Evolutionary conservation across 192 early-diverging fungal species (phyloP), one percentile per base, ranked within the genome.

Genomic region (Haplosporangium gracile): DNA sequence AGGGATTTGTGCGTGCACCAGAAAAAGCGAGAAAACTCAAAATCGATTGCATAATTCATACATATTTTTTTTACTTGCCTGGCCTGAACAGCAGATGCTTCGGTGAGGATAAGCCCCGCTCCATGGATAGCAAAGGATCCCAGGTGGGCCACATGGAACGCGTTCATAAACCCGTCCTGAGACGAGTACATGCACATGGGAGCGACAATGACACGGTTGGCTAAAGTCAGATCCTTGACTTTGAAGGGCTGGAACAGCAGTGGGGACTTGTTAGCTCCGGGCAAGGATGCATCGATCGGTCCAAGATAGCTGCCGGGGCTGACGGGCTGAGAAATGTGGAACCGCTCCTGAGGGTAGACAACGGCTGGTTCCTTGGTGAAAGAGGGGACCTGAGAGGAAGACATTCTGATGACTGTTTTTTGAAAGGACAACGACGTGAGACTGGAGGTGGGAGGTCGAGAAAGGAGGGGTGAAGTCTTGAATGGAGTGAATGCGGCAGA

Each of bases 121-220:
- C 97, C 97, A 45, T 92, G 88, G 65, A 95, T 68, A 9, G 97
- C 97, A 80, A 90, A 95, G 60, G 93, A 90, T 45, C 95, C 93
- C 32, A 88, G 80, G 81, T 93, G 93, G 24, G 86, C 91, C 0
- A 95, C 55, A 70, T 96, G 94, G 72, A 88, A 95, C 74, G 93
- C 89, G 18, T 84, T 94, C 47, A 92, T 76, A 43, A 90, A 89
- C 0, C 95, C 96, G 79, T 96, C 93, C n/a, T 91, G 75, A 1
- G 91, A 78, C 22, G 93, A 93, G 85, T 95, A 96, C 92, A 90
- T 92, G 90, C 96, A 96, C 97, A 97, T 98, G 57, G 97, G 97
- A 40, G 95, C 92, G 32, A 97, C 93, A 20, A 87, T 85, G 16
- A 96, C 76, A 18, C 96, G 92, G 89, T 98, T 99, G 49, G 94